Conservation (phyloP, 2,329 filamentous ascomycete genomes). For the Lasiodiplodia gonubiensis region DNA sequence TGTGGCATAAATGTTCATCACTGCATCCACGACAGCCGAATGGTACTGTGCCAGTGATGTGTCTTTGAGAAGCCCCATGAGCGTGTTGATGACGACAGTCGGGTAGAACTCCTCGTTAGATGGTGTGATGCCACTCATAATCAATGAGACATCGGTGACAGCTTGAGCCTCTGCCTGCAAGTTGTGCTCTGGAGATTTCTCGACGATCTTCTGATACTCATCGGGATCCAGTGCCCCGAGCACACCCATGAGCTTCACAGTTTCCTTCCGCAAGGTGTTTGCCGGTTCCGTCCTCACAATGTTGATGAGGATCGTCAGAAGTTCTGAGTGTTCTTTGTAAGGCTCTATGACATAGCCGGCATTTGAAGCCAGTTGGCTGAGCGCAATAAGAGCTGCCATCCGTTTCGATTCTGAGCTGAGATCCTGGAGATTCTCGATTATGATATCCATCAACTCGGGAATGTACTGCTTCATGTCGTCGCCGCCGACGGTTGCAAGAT, state of each 20-base stretch:
- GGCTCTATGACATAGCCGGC: conserved; percentile 97
- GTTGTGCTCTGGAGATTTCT: conserved; percentile 83
- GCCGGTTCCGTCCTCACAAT: conserved; percentile 94
- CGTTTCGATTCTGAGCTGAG: conserved; percentile 88
- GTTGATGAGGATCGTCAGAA: conserved; percentile 88
- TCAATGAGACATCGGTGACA: conserved; percentile 91
- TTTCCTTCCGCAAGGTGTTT: conserved; percentile 85
- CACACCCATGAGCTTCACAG: conserved; percentile 95
- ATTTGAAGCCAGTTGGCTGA: conserved; percentile 92
- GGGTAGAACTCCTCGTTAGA: conserved; percentile 99
- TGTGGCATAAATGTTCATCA: conserved; percentile 98
- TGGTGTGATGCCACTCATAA: conserved; percentile 96
- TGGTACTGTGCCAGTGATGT: conserved; percentile 89
- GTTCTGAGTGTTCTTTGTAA: conserved; percentile 91
- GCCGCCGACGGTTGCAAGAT: conserved; percentile 90
- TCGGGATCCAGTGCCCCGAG: conserved; percentile 94
- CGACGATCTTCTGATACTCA: conserved; percentile 92
- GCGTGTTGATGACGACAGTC: conserved; percentile 94
- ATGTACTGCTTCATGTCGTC: conserved; percentile 94
- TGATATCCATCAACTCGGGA: conserved; percentile 89
- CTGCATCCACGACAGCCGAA: conserved; percentile 91
- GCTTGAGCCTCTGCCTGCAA: conserved; percentile 68
- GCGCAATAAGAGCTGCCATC: conserved; percentile 85
- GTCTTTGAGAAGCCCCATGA: conserved; percentile 91
- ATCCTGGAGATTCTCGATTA: conserved; percentile 92